Conservation (phyloP, 2,329 filamentous ascomycete genomes). For the Basipetospora sp. region DNA sequence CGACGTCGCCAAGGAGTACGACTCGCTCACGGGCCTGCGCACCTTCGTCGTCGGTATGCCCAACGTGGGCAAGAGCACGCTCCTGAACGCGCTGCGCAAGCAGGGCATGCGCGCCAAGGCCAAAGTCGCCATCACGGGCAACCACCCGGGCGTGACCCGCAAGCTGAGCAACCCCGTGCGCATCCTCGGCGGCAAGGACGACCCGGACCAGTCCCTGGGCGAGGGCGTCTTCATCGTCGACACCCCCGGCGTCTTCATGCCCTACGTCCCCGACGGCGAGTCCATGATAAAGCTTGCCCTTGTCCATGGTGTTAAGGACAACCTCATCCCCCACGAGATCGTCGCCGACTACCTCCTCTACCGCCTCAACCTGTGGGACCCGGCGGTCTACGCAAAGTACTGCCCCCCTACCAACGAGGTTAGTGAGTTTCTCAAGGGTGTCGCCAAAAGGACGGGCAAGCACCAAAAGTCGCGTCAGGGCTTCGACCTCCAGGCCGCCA, state of each 20-base stretch:
- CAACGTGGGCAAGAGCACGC: constrained; percentile 87
- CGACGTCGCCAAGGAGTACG: constrained; percentile 16
- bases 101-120: constrained; percentile 36
- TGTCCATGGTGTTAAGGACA: constrained; percentile 80
- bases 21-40: constrained; percentile 64
- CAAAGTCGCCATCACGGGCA: constrained; percentile 70
- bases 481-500: constrained; percentile 56
- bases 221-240: constrained; percentile 72
- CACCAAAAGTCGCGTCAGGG: constrained; percentile 58
- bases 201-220: constrained; percentile 21
- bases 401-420: constrained; percentile 70
- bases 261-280: constrained; percentile 71
- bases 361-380: constrained; percentile 57
- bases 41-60: constrained; percentile 92
- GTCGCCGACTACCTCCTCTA: constrained; percentile 85
- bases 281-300: constrained; percentile 92
- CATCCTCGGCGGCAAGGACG: constrained; percentile 34
- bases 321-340: constrained; percentile 60
- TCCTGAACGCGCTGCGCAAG: constrained; percentile 74
- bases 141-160: constrained; percentile 77
- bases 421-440: constrained; percentile 51
- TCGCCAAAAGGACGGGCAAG: constrained; percentile 62
- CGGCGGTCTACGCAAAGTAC: constrained; percentile 46
- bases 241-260: constrained; percentile 89
- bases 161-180: constrained; percentile 74